Percentiles rank a stretch among this genome's conserved stretches.
phyloP scores from a whole-genome alignment of 2,329 filamentous ascomycete species.

The Calonectria hawksworthii region DNA sequence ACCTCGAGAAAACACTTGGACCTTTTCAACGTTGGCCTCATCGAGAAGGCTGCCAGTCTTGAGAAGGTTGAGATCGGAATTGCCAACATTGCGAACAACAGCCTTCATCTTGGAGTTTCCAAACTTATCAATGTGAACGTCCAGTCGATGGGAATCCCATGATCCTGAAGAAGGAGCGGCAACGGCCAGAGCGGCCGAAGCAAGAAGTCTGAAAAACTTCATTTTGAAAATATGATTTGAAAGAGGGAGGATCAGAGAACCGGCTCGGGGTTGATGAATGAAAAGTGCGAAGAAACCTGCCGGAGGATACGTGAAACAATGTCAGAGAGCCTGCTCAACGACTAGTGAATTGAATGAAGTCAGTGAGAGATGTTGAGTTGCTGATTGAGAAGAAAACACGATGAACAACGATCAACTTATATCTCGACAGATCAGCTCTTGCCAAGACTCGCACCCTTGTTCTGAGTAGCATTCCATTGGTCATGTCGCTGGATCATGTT shows the following conservation, averaged over 20 bases:
- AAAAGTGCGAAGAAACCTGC: neutral
- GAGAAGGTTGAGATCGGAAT: neutral
- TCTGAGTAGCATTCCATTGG: neutral
- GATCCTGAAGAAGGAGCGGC: neutral
- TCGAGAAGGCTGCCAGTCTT: neutral
- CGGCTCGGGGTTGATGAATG: neutral
- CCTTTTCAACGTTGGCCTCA: slow-evolving; percentile 6
- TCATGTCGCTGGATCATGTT: neutral
- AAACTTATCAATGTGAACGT: neutral
- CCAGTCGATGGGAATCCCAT: neutral
- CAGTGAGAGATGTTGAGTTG: neutral
- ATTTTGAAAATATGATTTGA: neutral
- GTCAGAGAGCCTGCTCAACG: slow-evolving; percentile 7
- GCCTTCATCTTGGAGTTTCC: slow-evolving; percentile 2
- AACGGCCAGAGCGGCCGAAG: neutral
- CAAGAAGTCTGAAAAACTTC: neutral
- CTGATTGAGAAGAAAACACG: neutral
- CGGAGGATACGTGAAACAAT: neutral
- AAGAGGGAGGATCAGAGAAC: neutral
- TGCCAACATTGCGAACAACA: neutral
- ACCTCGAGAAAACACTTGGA: slow-evolving; percentile 1
- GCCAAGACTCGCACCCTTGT: neutral
- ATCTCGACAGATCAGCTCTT: neutral
- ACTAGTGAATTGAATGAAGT: neutral
- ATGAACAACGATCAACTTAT: neutral